Conservation (phyloP, 2,329 filamentous ascomycete genomes). For the Sarocladiaceae sp. region DNA sequence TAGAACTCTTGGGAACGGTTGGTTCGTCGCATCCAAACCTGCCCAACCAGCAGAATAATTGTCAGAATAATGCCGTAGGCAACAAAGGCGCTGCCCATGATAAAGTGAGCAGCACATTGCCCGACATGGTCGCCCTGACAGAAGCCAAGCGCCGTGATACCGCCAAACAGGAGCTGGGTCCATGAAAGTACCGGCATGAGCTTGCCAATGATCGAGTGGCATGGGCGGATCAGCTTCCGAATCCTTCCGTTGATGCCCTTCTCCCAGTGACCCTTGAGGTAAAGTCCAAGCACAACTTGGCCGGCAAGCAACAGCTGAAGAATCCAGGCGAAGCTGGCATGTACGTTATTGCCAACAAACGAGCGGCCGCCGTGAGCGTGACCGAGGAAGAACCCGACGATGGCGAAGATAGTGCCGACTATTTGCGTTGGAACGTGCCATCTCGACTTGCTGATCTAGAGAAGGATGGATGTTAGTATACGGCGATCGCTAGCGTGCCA, state of each 20-base stretch:
- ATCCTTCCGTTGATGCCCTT: constrained; percentile 76
- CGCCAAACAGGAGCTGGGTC: constrained; percentile 94
- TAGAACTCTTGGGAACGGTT: constrained; percentile 95
- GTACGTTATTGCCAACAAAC: constrained; percentile 69
- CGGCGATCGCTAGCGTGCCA: neutral
- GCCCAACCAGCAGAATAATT: constrained; percentile 80
- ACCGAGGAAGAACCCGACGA: constrained; percentile 84
- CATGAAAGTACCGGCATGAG: constrained; percentile 79
- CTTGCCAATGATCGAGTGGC: constrained; percentile 80
- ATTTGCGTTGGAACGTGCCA: constrained; percentile 93
- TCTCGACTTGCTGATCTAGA: constrained; percentile 75
- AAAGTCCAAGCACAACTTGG: constrained; percentile 76
- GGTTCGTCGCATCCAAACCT: constrained; percentile 74
- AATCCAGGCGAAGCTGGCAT: constrained; percentile 71
- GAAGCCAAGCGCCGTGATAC: constrained; percentile 86
- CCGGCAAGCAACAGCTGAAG: constrained; percentile 72
- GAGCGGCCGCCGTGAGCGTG: constrained; percentile 85
- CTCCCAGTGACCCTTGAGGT: constrained; percentile 84
- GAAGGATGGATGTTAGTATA: constrained; percentile 7
- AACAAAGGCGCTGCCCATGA: constrained; percentile 97
- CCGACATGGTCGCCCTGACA: constrained; percentile 87
- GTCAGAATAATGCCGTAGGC: constrained; percentile 86
- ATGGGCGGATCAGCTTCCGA: constrained; percentile 61
- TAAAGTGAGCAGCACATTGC: constrained; percentile 94
- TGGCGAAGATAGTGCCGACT: constrained; percentile 65